Conservation (phyloP, 2,329 filamentous ascomycete species). For the Fusarium lateritium region DNA sequence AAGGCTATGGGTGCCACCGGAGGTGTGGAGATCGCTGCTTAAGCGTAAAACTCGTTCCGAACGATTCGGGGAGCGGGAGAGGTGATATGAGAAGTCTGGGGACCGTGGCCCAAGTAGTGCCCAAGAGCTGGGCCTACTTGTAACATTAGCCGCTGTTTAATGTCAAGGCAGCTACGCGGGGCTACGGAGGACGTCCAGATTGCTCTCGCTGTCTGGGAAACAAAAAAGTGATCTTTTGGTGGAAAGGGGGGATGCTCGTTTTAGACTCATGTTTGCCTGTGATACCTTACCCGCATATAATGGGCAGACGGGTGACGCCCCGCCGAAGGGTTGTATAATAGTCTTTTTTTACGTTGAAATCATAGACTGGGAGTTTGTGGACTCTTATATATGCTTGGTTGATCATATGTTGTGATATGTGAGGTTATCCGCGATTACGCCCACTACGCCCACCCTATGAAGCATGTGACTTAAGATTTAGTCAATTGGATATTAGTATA, state of each 20-base stretch:
- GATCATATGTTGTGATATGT: background rate
- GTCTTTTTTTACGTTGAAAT: constrained; percentile 48
- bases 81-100: constrained; percentile 29
- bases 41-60: constrained; percentile 19
- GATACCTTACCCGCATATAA: constrained; percentile 44
- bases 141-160: constrained; percentile 27
- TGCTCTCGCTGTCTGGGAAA: constrained; percentile 37
- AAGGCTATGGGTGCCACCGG: constrained; percentile 75
- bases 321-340: constrained; percentile 48
- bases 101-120: constrained; percentile 33
- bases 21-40: constrained; percentile 77
- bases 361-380: constrained; percentile 45
- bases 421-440: background rate
- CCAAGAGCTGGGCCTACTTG: constrained; percentile 48
- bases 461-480: no score
- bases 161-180: constrained; percentile 37
- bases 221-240: constrained; percentile 45
- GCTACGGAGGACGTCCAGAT: constrained; percentile 37
- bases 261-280: constrained; percentile 47
- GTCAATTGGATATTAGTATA: background rate
- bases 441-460: background rate
- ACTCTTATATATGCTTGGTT: constrained; percentile 28
- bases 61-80: constrained; percentile 24
- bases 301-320: constrained; percentile 47
- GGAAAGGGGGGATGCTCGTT: constrained; percentile 36